These are phyloP conservation scores for Talaromyces verruculosus DNA, from an alignment of 2,329 filamentous ascomycete genomes.

Conservation along the genomic window DNA sequence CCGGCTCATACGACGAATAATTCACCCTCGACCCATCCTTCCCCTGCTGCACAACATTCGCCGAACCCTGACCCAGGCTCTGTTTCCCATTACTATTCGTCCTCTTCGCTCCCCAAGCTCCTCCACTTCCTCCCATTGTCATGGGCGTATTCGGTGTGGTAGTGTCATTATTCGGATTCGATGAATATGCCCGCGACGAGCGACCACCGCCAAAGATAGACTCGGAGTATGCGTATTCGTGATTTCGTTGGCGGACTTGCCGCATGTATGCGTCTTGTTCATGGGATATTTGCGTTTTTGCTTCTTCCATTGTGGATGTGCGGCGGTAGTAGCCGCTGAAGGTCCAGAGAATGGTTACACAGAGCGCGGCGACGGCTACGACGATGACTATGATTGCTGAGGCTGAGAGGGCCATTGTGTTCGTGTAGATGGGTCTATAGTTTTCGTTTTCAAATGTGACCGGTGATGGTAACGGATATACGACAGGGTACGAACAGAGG, in stretches of 20 bases:
- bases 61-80: background rate
- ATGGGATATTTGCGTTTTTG: conserved; percentile 5
- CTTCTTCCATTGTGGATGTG: background rate
- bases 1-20: conserved; percentile 14
- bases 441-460: background rate
- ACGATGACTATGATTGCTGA: conserved; percentile 23
- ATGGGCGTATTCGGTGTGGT: conserved; percentile 1
- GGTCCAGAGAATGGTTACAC: conserved; percentile 20
- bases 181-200: conserved; percentile 16
- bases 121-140: background rate
- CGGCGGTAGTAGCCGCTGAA: conserved; percentile 18
- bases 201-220: background rate
- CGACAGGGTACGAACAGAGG: background rate
- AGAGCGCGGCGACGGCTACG: conserved; percentile 13
- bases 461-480: too few species aligned
- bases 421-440: background rate
- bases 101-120: background rate
- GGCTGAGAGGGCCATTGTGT: conserved; percentile 17
- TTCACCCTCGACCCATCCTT: conserved; percentile 13
- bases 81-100: conserved; percentile 3
- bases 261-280: conserved; percentile 22
- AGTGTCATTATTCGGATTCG: background rate
- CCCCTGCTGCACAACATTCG: background rate
- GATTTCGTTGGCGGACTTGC: conserved; percentile 20
- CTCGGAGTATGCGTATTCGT: conserved; percentile 19